Base-by-base conservation (phyloP, 2,329 filamentous ascomycete genomes). In the Fusarium stilboides region DNA sequence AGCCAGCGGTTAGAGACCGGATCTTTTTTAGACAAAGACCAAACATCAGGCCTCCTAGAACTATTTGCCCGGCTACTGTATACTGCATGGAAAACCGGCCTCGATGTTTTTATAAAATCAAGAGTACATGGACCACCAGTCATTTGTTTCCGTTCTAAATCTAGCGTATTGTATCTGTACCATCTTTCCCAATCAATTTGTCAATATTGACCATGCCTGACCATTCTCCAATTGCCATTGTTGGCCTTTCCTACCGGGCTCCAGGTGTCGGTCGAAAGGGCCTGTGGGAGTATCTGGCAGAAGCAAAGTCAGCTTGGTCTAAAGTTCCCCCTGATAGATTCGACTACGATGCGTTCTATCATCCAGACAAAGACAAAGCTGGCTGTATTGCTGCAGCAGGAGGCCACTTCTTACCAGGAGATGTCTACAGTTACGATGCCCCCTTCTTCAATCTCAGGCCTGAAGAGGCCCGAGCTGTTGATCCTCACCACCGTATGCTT, bases 271-370 rank as follows among this genome's bases (percentile, higher is more conserved):
- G 62, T 31, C 28, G 62, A 20, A 65, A 65, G 28, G 62, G 62
- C 8, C 33, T 65, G 19, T 65, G 52, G 50, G 62, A 65, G 20
- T 65, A 46, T 42, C 74, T 67, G 8, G 46, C 49, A 26, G 54
- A 62, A 34, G 57, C 61, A 13, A 75, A 77, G 19, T 78, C 76
- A 15, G 80, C 78, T 15, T 82, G 76, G 67, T 78, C 77, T 17
- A 75, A 77, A 28, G 75, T 82, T 2, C 81, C 81, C 14, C 73
- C 80, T 61, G 77, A 81, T 54, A 77, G 85, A 34, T 87, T 86
- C 76, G 82, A 83, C 65, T 78, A 76, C 65, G 77, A 70, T 65
- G 78, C 57, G 42, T 75, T 79, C 65, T 75, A 80, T 52, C 77
- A 81, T 47, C 77, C 79, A 8, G 52, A 53, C 33, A 28, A 45